A percentile compares a stretch with the other conserved stretches of the same genome.
These are phyloP conservation scores for Plasmodium vinckei DNA, from an alignment of 169 alveolate genomes.

Conservation along the genomic window DNA sequence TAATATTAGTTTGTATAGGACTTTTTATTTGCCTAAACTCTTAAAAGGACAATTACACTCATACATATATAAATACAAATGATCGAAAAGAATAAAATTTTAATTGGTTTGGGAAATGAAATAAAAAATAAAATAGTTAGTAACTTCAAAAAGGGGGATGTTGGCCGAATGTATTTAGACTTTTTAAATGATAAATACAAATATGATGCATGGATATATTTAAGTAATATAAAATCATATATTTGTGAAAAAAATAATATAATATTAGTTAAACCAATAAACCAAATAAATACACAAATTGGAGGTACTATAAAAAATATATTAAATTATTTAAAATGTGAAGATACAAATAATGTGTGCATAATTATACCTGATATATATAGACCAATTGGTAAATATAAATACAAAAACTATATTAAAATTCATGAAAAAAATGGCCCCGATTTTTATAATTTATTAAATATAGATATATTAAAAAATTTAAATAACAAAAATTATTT, in stretches of 20 bases:
- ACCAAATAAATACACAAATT: neutral
- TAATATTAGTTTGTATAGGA: slow-evolving; percentile 16
- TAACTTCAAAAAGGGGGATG: slow-evolving; percentile 42
- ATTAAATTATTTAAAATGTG: slow-evolving; percentile 44
- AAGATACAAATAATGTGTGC: slow-evolving; percentile 49
- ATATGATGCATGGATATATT: slow-evolving; percentile 54
- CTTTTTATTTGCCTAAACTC: slow-evolving; percentile 18
- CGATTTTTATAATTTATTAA: slow-evolving; percentile 65
- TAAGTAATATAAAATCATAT: slow-evolving; percentile 50
- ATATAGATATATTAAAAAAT: slow-evolving; percentile 43
- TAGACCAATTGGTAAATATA: slow-evolving; percentile 68
- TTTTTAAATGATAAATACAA: slow-evolving; percentile 27
- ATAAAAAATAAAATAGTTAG: slow-evolving; percentile 12
- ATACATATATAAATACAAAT: slow-evolving; percentile 2
- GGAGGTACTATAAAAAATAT: slow-evolving; percentile 50
- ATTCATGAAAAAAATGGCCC: slow-evolving; percentile 56
- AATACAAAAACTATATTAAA: slow-evolving; percentile 39
- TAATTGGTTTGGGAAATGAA: slow-evolving; percentile 63
- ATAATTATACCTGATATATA: slow-evolving; percentile 63
- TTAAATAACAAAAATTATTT: slow-evolving; percentile 14
- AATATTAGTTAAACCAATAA: slow-evolving; percentile 55
- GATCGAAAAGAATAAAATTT: slow-evolving; percentile 5
- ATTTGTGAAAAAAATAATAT: slow-evolving; percentile 36
- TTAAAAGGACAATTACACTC: neutral
- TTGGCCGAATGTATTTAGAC: slow-evolving; percentile 39